phyloP scores from a whole-genome alignment of 1,139 yeast genomes.

The Hyphopichia fennica region DNA sequence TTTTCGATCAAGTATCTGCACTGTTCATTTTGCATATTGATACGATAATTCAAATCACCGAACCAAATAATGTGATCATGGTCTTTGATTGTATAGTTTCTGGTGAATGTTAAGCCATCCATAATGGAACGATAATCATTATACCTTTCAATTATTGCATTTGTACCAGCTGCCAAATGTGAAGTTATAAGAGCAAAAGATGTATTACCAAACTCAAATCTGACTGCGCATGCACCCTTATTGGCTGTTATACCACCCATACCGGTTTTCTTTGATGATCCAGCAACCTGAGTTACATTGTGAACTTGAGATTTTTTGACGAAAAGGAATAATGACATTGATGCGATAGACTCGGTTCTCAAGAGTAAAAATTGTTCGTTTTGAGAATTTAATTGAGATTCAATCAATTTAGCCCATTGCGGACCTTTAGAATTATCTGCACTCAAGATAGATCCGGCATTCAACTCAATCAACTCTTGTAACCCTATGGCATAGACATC shows the following conservation, averaged over 20 bases:
- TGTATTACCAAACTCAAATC: conserved; percentile 75
- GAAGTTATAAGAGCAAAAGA: conserved; percentile 83
- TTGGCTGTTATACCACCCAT: conserved; percentile 91
- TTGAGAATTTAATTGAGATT: conserved; percentile 52
- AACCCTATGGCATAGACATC: conserved; percentile 85
- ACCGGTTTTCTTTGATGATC: conserved; percentile 83
- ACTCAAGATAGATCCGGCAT: conserved; percentile 77
- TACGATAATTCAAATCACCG: conserved; percentile 93
- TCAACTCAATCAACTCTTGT: conserved; percentile 89
- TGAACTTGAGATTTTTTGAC: conserved; percentile 49
- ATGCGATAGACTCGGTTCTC: conserved; percentile 46
- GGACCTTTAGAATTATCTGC: conserved; percentile 65
- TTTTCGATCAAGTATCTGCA: conserved; percentile 59
- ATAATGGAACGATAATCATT: conserved; percentile 83
- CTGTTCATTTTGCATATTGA: conserved; percentile 70
- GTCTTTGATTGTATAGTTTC: conserved; percentile 68
- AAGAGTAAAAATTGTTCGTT: conserved; percentile 37
- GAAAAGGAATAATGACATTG: conserved; percentile 42
- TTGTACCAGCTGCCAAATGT: conserved; percentile 91
- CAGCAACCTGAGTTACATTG: conserved; percentile 72
- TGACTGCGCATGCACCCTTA: conserved; percentile 88
- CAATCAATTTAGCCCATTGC: conserved; percentile 62
- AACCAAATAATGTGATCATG: conserved; percentile 91
- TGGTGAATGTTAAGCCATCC: conserved; percentile 73
- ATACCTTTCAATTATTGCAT: conserved; percentile 81